These are phyloP conservation scores for Takashimella koratensis DNA, from an alignment of 1,284 basidiomycete species.

Conservation along the genomic window DNA sequence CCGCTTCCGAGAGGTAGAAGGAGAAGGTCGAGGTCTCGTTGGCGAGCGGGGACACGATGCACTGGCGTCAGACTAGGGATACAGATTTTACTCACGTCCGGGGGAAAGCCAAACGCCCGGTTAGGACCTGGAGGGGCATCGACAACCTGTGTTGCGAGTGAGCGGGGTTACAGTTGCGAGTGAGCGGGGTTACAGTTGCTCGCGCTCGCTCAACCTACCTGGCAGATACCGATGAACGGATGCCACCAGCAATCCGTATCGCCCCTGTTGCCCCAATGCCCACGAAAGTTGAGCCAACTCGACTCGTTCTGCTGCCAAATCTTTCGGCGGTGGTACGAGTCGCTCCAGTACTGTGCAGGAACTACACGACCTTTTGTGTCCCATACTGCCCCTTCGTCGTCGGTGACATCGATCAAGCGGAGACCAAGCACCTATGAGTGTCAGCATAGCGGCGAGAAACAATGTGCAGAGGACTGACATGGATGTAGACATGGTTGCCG, in stretches of 20 bases:
- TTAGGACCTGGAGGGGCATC: constrained; percentile 41
- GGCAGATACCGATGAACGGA: constrained; percentile 32
- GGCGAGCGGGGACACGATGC: constrained; percentile 24
- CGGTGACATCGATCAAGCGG: constrained; percentile 29
- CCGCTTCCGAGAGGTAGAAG: constrained; percentile 28
- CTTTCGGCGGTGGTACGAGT: constrained; percentile 16
- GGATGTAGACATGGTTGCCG: constrained; percentile 35
- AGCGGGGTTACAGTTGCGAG: not conserved
- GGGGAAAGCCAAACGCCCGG: constrained; percentile 33
- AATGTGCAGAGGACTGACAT: constrained; percentile 10
- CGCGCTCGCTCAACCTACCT: no score
- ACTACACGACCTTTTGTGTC: constrained; percentile 32
- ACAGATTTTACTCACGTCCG: constrained; percentile 24
- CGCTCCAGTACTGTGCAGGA: constrained; percentile 26
- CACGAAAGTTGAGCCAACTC: constrained; percentile 40
- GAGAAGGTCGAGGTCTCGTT: constrained; percentile 18
- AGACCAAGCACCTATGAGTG: constrained; percentile 16
- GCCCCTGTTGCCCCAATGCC: constrained; percentile 42
- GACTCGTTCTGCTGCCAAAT: constrained; percentile 24
- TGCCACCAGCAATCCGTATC: constrained; percentile 42
- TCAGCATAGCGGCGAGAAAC: no score
- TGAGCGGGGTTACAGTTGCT: not conserved
- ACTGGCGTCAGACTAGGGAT: constrained; percentile 14
- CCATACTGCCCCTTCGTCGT: constrained; percentile 37
- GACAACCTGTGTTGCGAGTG: constrained; percentile 20